Percentiles rank a stretch among this genome's conserved stretches.
Conservation (phyloP, 169 alveolate species). For the Eimeria falciformis region DNA sequence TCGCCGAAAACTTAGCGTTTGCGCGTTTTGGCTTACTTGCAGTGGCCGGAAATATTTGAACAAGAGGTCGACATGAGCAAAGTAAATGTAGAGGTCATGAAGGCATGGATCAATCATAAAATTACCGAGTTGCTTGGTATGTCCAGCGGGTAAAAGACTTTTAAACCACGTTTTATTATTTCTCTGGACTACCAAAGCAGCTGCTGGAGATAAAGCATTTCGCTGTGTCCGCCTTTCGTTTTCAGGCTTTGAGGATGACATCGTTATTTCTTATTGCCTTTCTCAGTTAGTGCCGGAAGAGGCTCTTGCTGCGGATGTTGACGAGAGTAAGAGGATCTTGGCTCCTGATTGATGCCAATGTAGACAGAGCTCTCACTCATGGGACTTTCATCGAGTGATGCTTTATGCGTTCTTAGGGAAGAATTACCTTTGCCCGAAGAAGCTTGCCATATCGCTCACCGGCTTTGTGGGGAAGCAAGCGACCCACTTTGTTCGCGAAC, state of each 20-base stretch:
- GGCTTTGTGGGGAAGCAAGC: conserved; percentile 81
- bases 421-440: conserved; percentile 78
- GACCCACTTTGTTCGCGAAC: conserved; percentile 77
- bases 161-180: neutral
- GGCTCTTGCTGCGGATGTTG: conserved; percentile 74
- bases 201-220: neutral
- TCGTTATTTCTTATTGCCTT: conserved; percentile 76
- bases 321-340: conserved; percentile 27
- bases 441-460: conserved; percentile 76
- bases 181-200: neutral
- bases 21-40: neutral
- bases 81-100: conserved; percentile 79
- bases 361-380: neutral
- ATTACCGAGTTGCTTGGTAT: conserved; percentile 79
- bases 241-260: conserved; percentile 81
- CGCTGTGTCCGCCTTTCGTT: neutral
- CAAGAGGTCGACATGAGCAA: conserved; percentile 78
- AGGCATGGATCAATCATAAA: conserved; percentile 78
- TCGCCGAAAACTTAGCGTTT: no score
- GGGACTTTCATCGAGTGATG: neutral
- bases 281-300: conserved; percentile 78
- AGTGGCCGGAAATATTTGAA: conserved; percentile 80
- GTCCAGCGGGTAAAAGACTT: neutral
- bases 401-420: conserved; percentile 22
- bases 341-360: neutral